Evolutionary conservation across 1,284 basidiomycete genomes (phyloP).

Genomic region (Agaricales sp.): DNA sequence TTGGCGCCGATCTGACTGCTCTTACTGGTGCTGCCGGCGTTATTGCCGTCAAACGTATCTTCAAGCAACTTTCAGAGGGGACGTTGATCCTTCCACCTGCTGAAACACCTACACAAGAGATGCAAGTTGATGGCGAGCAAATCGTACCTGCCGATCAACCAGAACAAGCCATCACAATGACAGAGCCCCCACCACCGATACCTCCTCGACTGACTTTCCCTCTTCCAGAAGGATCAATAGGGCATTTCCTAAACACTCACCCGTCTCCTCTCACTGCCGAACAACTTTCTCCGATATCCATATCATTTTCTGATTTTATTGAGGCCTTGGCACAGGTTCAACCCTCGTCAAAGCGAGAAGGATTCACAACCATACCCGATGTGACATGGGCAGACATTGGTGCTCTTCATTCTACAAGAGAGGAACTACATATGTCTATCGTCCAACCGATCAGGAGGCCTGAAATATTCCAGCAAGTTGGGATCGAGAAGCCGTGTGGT

Average conservation of each 20-base stretch:
- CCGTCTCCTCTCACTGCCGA: constrained; percentile 68
- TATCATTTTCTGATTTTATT: constrained; percentile 74
- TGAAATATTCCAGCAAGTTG: constrained; percentile 80
- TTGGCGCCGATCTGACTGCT: constrained; percentile 89
- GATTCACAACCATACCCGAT: constrained; percentile 93
- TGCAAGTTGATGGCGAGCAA: constrained; percentile 37
- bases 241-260: constrained; percentile 81
- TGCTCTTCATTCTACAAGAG: constrained; percentile 77
- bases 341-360: constrained; percentile 94
- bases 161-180: neutral
- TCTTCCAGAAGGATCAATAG: constrained; percentile 60
- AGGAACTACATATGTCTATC: constrained; percentile 95
- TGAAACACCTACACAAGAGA: constrained; percentile 27
- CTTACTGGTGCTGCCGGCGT: constrained; percentile 92
- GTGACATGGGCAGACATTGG: constrained; percentile 95
- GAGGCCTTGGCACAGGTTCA: constrained; percentile 80
- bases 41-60: constrained; percentile 94
- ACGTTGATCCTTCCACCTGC: constrained; percentile 43
- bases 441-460: constrained; percentile 91
- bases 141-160: constrained; percentile 9
- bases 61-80: constrained; percentile 72
- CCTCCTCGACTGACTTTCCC: constrained; percentile 26
- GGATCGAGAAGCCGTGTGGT: constrained; percentile 82
- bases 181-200: constrained; percentile 29
- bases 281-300: constrained; percentile 73